phyloP scores from a whole-genome alignment of 176 grass and related monocot species.

The Hordeum marinum region DNA sequence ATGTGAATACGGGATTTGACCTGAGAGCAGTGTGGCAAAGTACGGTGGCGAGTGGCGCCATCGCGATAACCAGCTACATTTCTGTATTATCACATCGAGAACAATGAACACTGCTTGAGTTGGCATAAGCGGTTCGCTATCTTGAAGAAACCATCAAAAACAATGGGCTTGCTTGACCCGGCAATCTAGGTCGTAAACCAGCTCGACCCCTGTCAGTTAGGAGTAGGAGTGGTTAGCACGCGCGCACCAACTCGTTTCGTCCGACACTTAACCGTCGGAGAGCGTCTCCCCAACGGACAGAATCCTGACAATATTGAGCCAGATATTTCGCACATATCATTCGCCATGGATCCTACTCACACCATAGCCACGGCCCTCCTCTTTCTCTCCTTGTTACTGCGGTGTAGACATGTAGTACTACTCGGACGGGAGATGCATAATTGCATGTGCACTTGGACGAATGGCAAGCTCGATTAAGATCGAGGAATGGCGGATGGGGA shows the following conservation, averaged over 20 bases:
- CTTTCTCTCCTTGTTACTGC: too few species aligned
- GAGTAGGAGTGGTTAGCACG: background rate
- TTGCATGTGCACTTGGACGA: background rate
- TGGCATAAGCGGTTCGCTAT: too few species aligned
- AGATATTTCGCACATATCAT: background rate
- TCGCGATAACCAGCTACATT: too few species aligned
- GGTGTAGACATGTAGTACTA: too few species aligned
- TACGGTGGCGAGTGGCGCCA: too few species aligned
- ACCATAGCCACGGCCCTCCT: too few species aligned
- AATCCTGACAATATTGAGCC: background rate
- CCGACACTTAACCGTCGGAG: background rate
- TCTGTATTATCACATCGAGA: too few species aligned
- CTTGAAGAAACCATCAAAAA: background rate
- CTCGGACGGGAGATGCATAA: too few species aligned
- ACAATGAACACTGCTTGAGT: too few species aligned
- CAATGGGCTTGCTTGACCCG: background rate
- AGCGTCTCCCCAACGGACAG: background rate
- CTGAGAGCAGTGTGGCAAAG: background rate
- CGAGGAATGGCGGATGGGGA: background rate
- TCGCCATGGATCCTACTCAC: too few species aligned
- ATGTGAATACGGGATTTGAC: background rate
- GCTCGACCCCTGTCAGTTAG: background rate
- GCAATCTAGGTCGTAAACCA: background rate
- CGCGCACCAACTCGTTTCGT: background rate
- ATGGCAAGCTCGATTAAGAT: background rate